These are phyloP conservation scores for Paragyromitra xinjiangensis DNA, from an alignment of 495 filamentous ascomycete genomes.

Conservation along the genomic window DNA sequence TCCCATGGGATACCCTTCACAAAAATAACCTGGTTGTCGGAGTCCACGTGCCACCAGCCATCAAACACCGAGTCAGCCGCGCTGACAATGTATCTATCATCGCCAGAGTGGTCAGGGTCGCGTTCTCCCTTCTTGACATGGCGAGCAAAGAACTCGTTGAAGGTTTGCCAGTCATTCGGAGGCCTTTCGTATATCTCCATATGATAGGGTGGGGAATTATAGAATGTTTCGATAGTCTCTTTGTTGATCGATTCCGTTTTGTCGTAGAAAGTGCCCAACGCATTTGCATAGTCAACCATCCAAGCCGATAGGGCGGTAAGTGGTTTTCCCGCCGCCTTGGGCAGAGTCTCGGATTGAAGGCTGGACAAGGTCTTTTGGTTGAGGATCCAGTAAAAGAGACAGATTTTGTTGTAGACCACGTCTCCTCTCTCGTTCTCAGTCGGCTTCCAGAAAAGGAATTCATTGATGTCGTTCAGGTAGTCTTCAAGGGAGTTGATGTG, in stretches of 20 bases:
- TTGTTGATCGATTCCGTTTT: conserved; percentile 51
- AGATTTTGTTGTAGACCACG: conserved; percentile 53
- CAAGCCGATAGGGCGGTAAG: conserved; percentile 57
- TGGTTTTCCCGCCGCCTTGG: conserved; percentile 35
- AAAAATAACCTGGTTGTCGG: conserved; percentile 42
- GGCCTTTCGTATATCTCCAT: conserved; percentile 52
- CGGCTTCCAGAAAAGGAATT: conserved; percentile 57
- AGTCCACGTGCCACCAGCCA: conserved; percentile 43
- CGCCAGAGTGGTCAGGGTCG: conserved; percentile 39
- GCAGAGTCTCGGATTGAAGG: conserved; percentile 50
- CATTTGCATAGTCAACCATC: conserved; percentile 57
- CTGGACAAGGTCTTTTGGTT: conserved; percentile 45
- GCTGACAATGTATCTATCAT: conserved; percentile 50
- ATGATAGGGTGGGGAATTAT: conserved; percentile 46
- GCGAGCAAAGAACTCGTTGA: conserved; percentile 59
- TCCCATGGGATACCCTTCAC: conserved; percentile 57
- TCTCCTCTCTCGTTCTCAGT: conserved; percentile 50
- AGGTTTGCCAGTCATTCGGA: conserved; percentile 54
- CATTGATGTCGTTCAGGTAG: conserved; percentile 49
- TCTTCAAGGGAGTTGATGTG: conserved; percentile 38
- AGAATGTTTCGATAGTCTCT: conserved; percentile 54
- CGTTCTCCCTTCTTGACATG: conserved; percentile 50
- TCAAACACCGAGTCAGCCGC: conserved; percentile 55
- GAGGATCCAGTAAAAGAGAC: conserved; percentile 58
- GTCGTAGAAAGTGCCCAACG: conserved; percentile 57